A percentile compares a stretch with the other conserved stretches of the same genome.
These are phyloP conservation scores for Penicillium sp. DNA, from an alignment of 2,329 filamentous ascomycete species.

Conservation along the genomic window DNA sequence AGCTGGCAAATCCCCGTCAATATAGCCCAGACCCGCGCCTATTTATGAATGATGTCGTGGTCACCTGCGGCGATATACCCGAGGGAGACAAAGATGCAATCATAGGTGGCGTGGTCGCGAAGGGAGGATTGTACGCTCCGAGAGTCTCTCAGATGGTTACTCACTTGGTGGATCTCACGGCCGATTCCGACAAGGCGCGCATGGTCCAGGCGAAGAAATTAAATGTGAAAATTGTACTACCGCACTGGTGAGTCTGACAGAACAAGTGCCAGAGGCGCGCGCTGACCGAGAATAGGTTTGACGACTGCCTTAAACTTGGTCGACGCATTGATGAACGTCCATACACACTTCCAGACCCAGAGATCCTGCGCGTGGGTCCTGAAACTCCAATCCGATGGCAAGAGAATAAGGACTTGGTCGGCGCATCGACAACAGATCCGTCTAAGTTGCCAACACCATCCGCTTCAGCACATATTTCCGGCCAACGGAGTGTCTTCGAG, in stretches of 20 bases:
- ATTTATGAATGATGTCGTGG: slow-evolving; percentile 80
- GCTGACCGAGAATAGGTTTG: slow-evolving; percentile 65
- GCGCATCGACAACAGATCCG: slow-evolving; percentile 61
- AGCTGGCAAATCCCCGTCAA: slow-evolving; percentile 73
- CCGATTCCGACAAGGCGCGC: slow-evolving; percentile 66
- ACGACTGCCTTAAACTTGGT: slow-evolving; percentile 90
- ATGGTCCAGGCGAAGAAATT: slow-evolving; percentile 63
- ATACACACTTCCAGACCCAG: slow-evolving; percentile 81
- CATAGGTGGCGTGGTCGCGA: slow-evolving; percentile 79
- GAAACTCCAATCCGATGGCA: slow-evolving; percentile 59
- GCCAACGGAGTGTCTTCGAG: slow-evolving; percentile 71
- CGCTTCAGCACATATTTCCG: slow-evolving; percentile 33
- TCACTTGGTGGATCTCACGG: slow-evolving; percentile 79
- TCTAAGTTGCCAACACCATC: slow-evolving; percentile 36
- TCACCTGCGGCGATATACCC: slow-evolving; percentile 82
- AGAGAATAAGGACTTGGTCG: slow-evolving; percentile 61
- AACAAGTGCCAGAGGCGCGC: background rate
- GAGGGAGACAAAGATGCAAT: slow-evolving; percentile 88
- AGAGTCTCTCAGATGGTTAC: slow-evolving; percentile 73
- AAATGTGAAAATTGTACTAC: slow-evolving; percentile 79
- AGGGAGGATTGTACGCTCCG: slow-evolving; percentile 78
- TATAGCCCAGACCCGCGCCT: slow-evolving; percentile 88
- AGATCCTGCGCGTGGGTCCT: slow-evolving; percentile 65
- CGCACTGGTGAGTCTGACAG: slow-evolving; percentile 68
- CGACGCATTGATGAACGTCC: slow-evolving; percentile 86